Evolutionary conservation across 208 protist species (phyloP).

Genomic region (Leishmania lainsoni): DNA sequence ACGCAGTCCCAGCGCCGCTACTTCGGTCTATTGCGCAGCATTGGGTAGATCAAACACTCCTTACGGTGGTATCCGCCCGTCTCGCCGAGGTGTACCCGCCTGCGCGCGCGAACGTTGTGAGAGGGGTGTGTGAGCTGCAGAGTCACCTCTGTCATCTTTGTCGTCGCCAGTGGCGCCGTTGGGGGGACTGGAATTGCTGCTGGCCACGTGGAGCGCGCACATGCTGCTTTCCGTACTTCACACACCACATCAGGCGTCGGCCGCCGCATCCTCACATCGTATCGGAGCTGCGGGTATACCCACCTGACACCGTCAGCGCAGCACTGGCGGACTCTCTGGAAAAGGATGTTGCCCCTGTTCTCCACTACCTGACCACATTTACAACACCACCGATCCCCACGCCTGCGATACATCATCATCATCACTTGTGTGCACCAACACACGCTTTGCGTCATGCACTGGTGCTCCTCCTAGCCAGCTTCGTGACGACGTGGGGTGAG

Average conservation of each 20-base stretch:
- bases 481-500: conserved; percentile 13
- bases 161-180: not conserved
- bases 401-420: not conserved
- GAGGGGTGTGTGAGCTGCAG: not conserved
- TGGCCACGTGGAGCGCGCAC: conserved; percentile 29
- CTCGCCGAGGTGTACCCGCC: conserved; percentile 19
- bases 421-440: not conserved
- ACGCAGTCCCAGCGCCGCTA: not conserved
- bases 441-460: conserved; percentile 12
- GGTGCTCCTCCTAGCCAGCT: conserved; percentile 22
- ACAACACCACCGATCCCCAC: not conserved
- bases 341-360: conserved; percentile 12
- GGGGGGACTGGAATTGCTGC: conserved; percentile 7
- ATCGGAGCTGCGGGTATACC: not conserved
- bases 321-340: conserved; percentile 2
- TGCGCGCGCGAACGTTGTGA: not conserved
- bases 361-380: conserved; percentile 15
- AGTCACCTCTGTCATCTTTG: not conserved
- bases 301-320: not conserved
- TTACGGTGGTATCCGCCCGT: not conserved
- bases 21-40: conserved; percentile 20
- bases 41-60: conserved; percentile 20
- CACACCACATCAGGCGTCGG: not conserved
- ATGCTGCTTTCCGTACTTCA: conserved; percentile 11
- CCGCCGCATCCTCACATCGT: not conserved